Base-by-base conservation (phyloP, 2,329 filamentous ascomycete genomes). In the Nothophaeocryptopus gaeumannii region DNA sequence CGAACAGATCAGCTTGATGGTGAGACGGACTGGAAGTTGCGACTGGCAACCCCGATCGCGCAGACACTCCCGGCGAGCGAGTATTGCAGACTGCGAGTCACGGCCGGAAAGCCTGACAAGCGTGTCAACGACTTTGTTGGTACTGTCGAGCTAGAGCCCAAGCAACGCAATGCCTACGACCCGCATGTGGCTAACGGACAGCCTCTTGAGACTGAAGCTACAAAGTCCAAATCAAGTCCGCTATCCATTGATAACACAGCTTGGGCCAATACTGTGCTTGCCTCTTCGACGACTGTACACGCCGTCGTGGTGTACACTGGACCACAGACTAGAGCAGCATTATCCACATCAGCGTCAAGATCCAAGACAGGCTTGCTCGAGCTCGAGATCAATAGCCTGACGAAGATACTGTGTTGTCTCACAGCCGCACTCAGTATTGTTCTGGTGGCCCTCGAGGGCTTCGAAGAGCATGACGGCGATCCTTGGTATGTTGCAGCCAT, bases 21-120 rank as follows among this genome's bases (percentile, higher is more conserved):
- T 60, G 93, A 99, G 72, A 99, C 93, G 0, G 93, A 99, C 66
- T 99, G 93, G 95, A 99, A 99, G 72, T 75, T 99, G 49, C 85
- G 95, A 29, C 71, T 97, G 32, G 90, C 93, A 1, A 93, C 90
- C 10, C 83, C 88, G 0, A 71, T 97, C 20, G 92, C 91, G 0
- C 93, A 99, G 65, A 80, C 76, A n/a, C 74, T 99, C 14, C 72
- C 83, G 0, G 72, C 84, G 1, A 80, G 82, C 39, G 88, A 96
- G 58, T 84, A 96, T 46, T 73, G 74, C 2, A 74, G 79, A 32
- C 67, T 86, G 9, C 76, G 75, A 37, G 81, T 99, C 41, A 88
- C 85, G 2, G 93, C 89, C 31, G 89, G 91, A 41, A 91, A 95
- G 58, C 93, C 93, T 0, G 91, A 96, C 67, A 91, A 83, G 68